Evolutionary conservation across 345 rosid genomes (phyloP).

Genomic region (Stellera chamaejasme): DNA sequence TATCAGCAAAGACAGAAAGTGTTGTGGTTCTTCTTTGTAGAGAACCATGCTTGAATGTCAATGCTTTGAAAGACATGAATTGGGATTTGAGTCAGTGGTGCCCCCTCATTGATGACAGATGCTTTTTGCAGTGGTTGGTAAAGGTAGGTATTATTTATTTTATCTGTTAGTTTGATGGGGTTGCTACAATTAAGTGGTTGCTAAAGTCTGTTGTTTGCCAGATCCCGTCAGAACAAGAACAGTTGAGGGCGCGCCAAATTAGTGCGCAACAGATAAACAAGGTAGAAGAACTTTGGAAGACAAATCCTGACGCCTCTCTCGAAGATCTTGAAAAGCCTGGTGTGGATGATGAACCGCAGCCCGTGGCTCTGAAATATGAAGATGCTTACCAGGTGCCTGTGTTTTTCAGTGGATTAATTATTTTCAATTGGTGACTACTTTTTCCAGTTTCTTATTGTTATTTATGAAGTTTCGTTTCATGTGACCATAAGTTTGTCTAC

Average conservation of each 20-base stretch:
- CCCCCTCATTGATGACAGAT: slow-evolving; percentile 97
- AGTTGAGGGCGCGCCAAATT: slow-evolving; percentile 97
- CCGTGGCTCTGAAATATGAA: slow-evolving; percentile 90
- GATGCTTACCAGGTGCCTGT: slow-evolving; percentile 92
- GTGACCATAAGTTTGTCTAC: not conserved
- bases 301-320: slow-evolving; percentile 94
- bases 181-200: slow-evolving; percentile 1
- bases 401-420: slow-evolving; percentile 4
- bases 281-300: slow-evolving; percentile 98
- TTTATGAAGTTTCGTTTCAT: not conserved
- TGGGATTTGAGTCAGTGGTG: slow-evolving; percentile 99
- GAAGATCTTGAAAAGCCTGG: slow-evolving; percentile 99
- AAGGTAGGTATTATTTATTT: slow-evolving; percentile 45
- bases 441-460: not conserved
- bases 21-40: slow-evolving; percentile 98
- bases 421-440: not conserved
- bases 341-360: slow-evolving; percentile 98
- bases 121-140: slow-evolving; percentile 98
- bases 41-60: slow-evolving; percentile 96
- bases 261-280: slow-evolving; percentile 98
- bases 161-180: not conserved
- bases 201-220: slow-evolving; percentile 28
- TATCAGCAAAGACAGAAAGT: slow-evolving; percentile 97
- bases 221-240: slow-evolving; percentile 99
- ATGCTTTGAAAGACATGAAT: slow-evolving; percentile 99